Conservation (phyloP, 495 filamentous ascomycete species). For the Aspergillus funiculosus region DNA sequence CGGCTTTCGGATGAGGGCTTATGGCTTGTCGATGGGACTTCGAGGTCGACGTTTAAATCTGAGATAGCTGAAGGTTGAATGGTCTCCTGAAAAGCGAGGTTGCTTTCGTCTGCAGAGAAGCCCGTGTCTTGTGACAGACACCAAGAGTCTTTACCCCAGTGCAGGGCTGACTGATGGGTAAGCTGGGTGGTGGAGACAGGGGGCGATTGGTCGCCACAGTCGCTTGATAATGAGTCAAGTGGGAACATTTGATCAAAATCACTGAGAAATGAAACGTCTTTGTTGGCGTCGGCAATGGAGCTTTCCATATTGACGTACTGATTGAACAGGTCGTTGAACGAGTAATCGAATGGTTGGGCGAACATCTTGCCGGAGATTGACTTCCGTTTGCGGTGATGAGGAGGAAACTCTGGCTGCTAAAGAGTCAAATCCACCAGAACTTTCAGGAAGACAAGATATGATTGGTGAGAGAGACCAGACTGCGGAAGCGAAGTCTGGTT, state of each 20-base stretch:
- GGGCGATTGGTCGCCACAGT: constrained; percentile 44
- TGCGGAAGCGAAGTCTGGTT: constrained; percentile 13
- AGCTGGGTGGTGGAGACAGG: constrained; percentile 33
- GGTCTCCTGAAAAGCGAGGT: constrained; percentile 36
- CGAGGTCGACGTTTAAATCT: constrained; percentile 31
- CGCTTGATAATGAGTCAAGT: constrained; percentile 38
- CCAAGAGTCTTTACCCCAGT: constrained; percentile 38
- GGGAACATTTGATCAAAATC: constrained; percentile 43
- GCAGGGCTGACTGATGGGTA: constrained; percentile 34
- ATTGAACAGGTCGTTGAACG: constrained; percentile 49
- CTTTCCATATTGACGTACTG: constrained; percentile 48
- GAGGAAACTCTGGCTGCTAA: constrained; percentile 22
- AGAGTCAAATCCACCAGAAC: constrained; percentile 18
- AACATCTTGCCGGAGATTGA: constrained; percentile 39
- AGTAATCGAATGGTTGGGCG: constrained; percentile 45
- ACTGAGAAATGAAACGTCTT: constrained; percentile 39
- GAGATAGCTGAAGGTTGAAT: constrained; percentile 39
- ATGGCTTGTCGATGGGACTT: constrained; percentile 23
- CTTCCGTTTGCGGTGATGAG: constrained; percentile 43
- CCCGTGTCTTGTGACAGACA: constrained; percentile 33
- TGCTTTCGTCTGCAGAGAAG: constrained; percentile 23
- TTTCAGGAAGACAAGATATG: constrained; percentile 16
- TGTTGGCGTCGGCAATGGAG: constrained; percentile 36
- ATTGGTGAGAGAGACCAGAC: constrained; percentile 29
- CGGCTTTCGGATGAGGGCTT: constrained; percentile 16